phyloP scores from a whole-genome alignment of 768 basidiomycete genomes.

The Tricholoma sp. region DNA sequence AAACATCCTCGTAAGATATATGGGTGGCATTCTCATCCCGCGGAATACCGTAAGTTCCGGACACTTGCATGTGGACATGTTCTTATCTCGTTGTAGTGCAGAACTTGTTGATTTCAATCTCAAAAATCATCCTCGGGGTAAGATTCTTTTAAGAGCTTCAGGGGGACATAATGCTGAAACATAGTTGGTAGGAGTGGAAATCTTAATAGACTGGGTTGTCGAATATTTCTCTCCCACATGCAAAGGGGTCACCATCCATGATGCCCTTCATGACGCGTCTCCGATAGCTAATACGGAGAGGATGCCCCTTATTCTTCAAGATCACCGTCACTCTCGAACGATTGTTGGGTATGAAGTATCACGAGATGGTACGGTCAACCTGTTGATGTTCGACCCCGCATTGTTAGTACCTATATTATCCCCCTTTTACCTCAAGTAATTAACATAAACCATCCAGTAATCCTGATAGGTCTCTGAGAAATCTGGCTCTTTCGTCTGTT shows the following conservation, averaged over 20 bases:
- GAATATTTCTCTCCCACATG: conserved; percentile 54
- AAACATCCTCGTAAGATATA: conserved; percentile 43
- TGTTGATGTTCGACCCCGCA: conserved; percentile 81
- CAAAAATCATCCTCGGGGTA: conserved; percentile 39
- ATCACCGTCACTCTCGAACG: conserved; percentile 80
- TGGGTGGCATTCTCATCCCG: conserved; percentile 74
- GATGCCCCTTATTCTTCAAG: conserved; percentile 82
- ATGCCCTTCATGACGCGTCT: conserved; percentile 44
- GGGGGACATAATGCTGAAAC: not conserved
- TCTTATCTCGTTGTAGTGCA: conserved; percentile 32
- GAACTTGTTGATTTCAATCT: conserved; percentile 64
- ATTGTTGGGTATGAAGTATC: conserved; percentile 79
- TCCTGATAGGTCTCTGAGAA: conserved; percentile 2
- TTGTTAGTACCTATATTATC: conserved; percentile 32
- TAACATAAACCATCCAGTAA: conserved; percentile 7
- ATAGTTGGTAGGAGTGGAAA: conserved; percentile 31
- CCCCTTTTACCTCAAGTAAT: not conserved
- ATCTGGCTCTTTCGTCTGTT: conserved; percentile 6
- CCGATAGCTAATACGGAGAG: conserved; percentile 54
- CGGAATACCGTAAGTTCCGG: conserved; percentile 69
- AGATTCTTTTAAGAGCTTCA: not conserved
- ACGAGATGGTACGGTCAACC: conserved; percentile 49
- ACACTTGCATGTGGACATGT: not conserved
- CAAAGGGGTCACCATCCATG: conserved; percentile 38
- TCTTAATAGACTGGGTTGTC: conserved; percentile 68